These are phyloP conservation scores for Colletotrichum australisinense DNA, from an alignment of 2,329 filamentous ascomycete genomes.

Conservation along the genomic window DNA sequence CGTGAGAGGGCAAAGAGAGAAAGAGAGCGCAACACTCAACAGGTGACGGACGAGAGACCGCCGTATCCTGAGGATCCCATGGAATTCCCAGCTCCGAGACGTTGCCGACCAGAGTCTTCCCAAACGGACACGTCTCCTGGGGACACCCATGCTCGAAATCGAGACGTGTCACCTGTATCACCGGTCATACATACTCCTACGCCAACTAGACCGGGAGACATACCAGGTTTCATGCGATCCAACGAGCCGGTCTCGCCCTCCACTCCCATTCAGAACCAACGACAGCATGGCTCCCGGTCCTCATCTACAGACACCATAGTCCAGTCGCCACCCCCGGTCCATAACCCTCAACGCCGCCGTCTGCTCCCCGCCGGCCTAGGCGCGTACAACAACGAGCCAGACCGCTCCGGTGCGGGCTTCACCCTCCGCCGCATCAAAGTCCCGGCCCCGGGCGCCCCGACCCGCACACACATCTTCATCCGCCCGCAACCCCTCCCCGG, in stretches of 20 bases:
- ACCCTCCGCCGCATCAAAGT: neutral
- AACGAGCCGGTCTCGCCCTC: neutral
- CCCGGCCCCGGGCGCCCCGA: neutral
- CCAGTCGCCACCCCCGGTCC: neutral
- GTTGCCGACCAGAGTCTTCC: neutral
- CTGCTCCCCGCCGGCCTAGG: neutral
- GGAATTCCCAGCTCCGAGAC: neutral
- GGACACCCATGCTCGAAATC: neutral
- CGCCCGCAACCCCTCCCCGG: neutral
- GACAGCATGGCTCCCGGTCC: neutral
- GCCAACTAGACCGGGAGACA: neutral
- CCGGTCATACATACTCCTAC: neutral
- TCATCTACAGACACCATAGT: neutral
- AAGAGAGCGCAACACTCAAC: neutral
- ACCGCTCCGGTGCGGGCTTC: constrained; percentile 14
- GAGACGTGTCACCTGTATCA: neutral
- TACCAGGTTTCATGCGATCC: neutral
- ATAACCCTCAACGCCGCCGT: neutral
- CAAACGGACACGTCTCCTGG: neutral
- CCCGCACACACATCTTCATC: constrained; percentile 17
- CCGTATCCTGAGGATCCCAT: neutral
- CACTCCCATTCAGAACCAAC: neutral
- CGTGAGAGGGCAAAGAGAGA: neutral
- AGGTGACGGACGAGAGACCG: neutral
- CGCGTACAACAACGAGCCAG: constrained; percentile 7